Conservation (phyloP, 768 basidiomycete species). For the Trametes coccinea region DNA sequence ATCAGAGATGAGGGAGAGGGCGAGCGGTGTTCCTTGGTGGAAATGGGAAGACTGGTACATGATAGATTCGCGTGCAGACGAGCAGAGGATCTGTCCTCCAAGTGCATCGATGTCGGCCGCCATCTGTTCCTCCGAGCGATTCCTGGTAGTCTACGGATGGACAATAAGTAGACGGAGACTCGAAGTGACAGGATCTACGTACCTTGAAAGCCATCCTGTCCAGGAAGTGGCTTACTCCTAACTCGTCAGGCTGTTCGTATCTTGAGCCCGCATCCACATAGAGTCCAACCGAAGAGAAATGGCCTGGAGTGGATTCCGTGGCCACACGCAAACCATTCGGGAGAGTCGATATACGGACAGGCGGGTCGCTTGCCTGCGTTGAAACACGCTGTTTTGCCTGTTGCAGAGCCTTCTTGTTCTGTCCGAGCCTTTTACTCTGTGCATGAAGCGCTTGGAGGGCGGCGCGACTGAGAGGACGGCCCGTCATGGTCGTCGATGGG, state of each 20-base stretch:
- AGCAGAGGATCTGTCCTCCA: conserved; percentile 90
- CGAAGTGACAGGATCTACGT: conserved; percentile 14
- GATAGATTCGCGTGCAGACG: conserved; percentile 89
- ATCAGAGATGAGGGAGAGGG: conserved; percentile 88
- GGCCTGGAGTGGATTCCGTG: conserved; percentile 87
- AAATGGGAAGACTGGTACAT: conserved; percentile 99
- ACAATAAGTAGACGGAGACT: neutral
- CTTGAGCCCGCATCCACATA: conserved; percentile 93
- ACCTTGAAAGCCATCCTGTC: conserved; percentile 99
- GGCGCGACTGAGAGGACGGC: conserved; percentile 16
- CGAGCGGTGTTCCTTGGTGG: conserved; percentile 75
- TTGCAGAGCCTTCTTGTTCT: neutral
- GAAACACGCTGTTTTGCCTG: neutral
- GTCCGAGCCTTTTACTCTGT: neutral
- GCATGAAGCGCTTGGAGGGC: conserved; percentile 15
- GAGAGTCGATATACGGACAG: conserved; percentile 74
- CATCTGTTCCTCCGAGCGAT: conserved; percentile 77
- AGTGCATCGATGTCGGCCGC: conserved; percentile 75
- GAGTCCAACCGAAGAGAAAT: conserved; percentile 92
- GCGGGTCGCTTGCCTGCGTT: conserved; percentile 28
- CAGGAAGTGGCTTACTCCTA: conserved; percentile 88
- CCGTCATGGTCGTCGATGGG: conserved; percentile 18
- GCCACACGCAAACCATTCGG: conserved; percentile 92
- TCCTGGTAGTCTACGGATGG: conserved; percentile 64
- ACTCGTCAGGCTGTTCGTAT: conserved; percentile 72